Conservation (phyloP, 2,329 filamentous ascomycete species). For the Pseudocercospora ulei region DNA sequence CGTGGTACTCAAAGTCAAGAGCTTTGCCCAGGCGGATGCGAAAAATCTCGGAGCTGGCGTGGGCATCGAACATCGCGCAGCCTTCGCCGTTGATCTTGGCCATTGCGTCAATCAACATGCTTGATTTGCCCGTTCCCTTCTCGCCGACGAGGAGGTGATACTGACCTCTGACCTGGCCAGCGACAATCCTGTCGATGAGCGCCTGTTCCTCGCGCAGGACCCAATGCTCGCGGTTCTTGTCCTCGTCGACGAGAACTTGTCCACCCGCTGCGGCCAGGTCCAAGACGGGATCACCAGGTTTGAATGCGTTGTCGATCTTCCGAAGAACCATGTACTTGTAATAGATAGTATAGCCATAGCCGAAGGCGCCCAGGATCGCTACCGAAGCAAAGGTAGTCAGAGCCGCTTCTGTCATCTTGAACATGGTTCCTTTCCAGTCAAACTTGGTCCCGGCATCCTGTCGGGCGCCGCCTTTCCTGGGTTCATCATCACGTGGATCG, state of each 20-base stretch:
- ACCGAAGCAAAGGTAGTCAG: conserved; percentile 45
- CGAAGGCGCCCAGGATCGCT: conserved; percentile 48
- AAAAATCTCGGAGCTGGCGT: conserved; percentile 91
- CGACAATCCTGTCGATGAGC: conserved; percentile 71
- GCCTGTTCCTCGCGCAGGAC: conserved; percentile 72
- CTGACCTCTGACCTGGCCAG: conserved; percentile 62
- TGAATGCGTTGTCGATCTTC: conserved; percentile 88
- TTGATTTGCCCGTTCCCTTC: conserved; percentile 93
- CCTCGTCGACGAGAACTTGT: conserved; percentile 30
- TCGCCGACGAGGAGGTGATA: conserved; percentile 90
- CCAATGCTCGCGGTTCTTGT: conserved; percentile 60
- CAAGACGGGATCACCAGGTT: conserved; percentile 71
- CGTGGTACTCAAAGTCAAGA: conserved; percentile 91
- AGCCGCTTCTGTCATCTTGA: conserved; percentile 47
- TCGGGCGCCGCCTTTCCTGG: conserved; percentile 9
- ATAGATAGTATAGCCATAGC: conserved; percentile 52
- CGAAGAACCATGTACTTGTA: conserved; percentile 81
- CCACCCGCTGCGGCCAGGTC: conserved; percentile 43
- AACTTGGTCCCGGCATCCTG: conserved; percentile 17
- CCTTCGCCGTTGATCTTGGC: conserved; percentile 79
- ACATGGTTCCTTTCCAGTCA: conserved; percentile 35
- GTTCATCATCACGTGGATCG: conserved; percentile 18
- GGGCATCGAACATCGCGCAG: conserved; percentile 90
- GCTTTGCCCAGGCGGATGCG: conserved; percentile 78
- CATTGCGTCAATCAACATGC: conserved; percentile 95